Conservation (phyloP, 1,139 yeast species). For the Debaryomycetaceae sp. region DNA sequence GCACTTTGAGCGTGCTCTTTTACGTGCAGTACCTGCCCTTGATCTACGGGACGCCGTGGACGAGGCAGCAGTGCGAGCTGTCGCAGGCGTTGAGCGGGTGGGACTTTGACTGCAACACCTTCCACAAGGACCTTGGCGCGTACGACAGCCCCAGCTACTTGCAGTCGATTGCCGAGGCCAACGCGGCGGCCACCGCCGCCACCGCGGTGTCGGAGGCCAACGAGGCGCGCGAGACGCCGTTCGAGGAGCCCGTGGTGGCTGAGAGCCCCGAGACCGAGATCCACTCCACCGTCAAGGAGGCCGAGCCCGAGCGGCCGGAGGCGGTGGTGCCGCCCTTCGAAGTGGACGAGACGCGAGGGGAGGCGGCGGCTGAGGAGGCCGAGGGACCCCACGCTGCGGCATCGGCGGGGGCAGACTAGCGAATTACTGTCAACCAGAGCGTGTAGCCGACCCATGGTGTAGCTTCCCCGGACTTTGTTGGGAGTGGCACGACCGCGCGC, state of each 20-base stretch:
- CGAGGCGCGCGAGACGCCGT: slow-evolving; percentile 4
- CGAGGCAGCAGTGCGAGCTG: slow-evolving; percentile 57
- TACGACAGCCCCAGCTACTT: slow-evolving; percentile 15
- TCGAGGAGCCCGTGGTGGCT: no score
- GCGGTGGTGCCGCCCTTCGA: slow-evolving; percentile 7
- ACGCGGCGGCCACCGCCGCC: slow-evolving; percentile 11
- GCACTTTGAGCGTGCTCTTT: slow-evolving; percentile 49
- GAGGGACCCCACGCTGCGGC: slow-evolving; percentile 5
- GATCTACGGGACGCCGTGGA: slow-evolving; percentile 82
- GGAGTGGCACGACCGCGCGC: slow-evolving; percentile 1
- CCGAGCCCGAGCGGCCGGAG: slow-evolving; percentile 1
- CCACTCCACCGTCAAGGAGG: no score
- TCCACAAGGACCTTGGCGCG: slow-evolving; percentile 30
- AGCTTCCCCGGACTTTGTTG: slow-evolving; percentile 3
- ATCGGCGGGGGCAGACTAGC: slow-evolving; percentile 2
- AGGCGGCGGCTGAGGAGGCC: slow-evolving; percentile 6
- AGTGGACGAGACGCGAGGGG: slow-evolving; percentile 5
- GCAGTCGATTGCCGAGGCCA: slow-evolving; percentile 5
- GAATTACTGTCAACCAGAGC: slow-evolving; percentile 1
- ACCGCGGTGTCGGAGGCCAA: slow-evolving; percentile 9
- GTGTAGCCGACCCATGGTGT: slow-evolving; percentile 6
- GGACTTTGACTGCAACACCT: slow-evolving; percentile 82
- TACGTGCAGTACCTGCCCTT: slow-evolving; percentile 67
- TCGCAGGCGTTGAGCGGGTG: slow-evolving; percentile 60
- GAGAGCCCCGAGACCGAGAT: no score